Conservation (phyloP, 2,329 filamentous ascomycete species). For the Massarina eburnea region DNA sequence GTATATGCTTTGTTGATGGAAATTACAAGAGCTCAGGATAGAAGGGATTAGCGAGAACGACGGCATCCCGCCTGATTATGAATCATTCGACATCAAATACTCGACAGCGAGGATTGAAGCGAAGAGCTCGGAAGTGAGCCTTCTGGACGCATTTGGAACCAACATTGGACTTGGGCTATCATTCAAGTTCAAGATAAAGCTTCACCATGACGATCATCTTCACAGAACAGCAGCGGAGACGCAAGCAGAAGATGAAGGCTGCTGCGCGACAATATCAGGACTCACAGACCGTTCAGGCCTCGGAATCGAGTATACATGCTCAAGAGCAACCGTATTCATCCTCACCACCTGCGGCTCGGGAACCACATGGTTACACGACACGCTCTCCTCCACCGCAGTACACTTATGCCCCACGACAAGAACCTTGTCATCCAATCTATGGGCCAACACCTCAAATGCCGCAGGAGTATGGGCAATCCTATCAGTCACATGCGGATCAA, state of each 20-base stretch:
- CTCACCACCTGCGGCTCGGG: constrained; percentile 13
- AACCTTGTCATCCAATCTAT: constrained; percentile 20
- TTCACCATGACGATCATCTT: constrained; percentile 18
- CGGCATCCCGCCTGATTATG: no score
- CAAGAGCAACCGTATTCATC: constrained; percentile 11
- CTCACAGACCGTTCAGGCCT: constrained; percentile 15
- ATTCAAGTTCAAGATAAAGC: background rate
- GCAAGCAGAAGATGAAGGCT: constrained; percentile 24
- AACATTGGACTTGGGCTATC: background rate
- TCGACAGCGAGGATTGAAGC: background rate
- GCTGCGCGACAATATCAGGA: constrained; percentile 14
- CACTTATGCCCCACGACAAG: background rate
- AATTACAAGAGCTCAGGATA: no score
- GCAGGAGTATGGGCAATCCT: constrained; percentile 14
- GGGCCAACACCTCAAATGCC: constrained; percentile 20
- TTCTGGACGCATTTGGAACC: background rate
- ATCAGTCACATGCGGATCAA: constrained; percentile 18
- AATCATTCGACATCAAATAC: background rate
- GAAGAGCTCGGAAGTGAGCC: background rate
- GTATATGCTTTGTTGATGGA: no score
- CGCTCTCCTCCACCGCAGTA: constrained; percentile 1
- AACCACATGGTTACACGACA: constrained; percentile 12
- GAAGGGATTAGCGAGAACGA: no score
- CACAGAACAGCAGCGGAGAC: constrained; percentile 19
- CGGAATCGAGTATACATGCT: constrained; percentile 14